A percentile compares a stretch with the other conserved stretches of the same genome.
phyloP scores from a whole-genome alignment of 1,284 basidiomycete species.

The Psilocybe mexicana region DNA sequence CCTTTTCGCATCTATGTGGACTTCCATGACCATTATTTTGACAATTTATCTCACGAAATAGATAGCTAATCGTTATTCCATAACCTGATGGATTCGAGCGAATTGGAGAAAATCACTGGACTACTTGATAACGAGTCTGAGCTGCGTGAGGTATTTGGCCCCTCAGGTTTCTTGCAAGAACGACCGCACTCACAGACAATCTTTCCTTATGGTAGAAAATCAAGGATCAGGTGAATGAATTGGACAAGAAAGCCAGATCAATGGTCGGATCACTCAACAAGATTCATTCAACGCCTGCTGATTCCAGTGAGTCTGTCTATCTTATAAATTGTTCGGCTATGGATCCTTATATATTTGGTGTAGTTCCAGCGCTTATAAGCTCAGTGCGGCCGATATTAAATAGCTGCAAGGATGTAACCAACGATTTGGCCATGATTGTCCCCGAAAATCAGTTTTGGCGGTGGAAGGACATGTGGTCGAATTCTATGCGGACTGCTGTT shows the following conservation, averaged over 20 bases:
- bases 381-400: constrained; percentile 54
- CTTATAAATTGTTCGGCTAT: constrained; percentile 4
- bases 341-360: constrained; percentile 8
- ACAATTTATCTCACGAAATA: too few relatives aligned
- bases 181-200: neutral
- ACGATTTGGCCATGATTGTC: constrained; percentile 52
- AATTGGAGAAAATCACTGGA: constrained; percentile 30
- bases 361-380: constrained; percentile 64
- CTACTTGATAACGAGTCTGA: constrained; percentile 34
- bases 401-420: constrained; percentile 54
- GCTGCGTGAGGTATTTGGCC: constrained; percentile 29
- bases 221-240: constrained; percentile 67
- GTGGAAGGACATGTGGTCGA: constrained; percentile 80
- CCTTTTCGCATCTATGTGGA: too few relatives aligned
- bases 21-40: too few relatives aligned
- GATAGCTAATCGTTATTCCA: too few relatives aligned
- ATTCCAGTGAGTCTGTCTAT: constrained; percentile 47
- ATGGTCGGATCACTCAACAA: constrained; percentile 70
- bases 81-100: constrained; percentile 19
- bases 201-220: constrained; percentile 56
- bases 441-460: constrained; percentile 79
- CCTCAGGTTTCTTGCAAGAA: neutral
- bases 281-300: constrained; percentile 71
- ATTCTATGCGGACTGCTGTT: constrained; percentile 61
- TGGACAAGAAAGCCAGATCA: constrained; percentile 71